These are phyloP conservation scores for Setaria italica DNA, from an alignment of 202 grass and related monocot genomes.

Conservation along the genomic window DNA sequence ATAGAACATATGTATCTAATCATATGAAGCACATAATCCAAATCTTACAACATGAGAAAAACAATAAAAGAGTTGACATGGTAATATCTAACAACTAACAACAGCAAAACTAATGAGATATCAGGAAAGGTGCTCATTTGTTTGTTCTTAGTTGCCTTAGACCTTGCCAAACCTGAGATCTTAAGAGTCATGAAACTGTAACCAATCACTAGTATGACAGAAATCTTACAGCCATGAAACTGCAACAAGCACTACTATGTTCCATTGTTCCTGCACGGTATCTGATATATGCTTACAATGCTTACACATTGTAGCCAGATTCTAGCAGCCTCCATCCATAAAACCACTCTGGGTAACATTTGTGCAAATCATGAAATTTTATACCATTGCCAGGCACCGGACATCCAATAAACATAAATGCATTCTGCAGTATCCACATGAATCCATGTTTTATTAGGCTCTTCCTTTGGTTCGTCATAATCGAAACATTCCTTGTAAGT, in stretches of 20 bases:
- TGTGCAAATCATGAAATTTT: background rate
- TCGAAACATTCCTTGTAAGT: background rate
- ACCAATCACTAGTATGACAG: background rate
- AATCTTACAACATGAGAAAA: background rate
- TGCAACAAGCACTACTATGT: background rate
- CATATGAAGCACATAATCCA: background rate
- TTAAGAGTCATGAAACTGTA: background rate
- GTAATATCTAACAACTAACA: background rate
- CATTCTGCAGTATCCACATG: background rate
- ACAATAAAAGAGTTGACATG: background rate
- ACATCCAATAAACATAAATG: slow-evolving; percentile 6
- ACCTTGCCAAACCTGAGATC: background rate
- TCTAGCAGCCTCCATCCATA: background rate
- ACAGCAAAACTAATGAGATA: slow-evolving; percentile 11
- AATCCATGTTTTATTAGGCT: slow-evolving; percentile 21
- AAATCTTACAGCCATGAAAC: background rate
- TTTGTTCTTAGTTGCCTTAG: background rate
- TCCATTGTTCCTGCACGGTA: background rate
- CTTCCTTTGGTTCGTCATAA: background rate
- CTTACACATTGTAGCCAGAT: background rate
- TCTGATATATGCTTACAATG: background rate
- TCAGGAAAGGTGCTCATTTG: background rate
- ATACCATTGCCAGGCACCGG: background rate
- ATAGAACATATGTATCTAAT: background rate
- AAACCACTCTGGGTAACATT: slow-evolving; percentile 6